phyloP scores from a whole-genome alignment of 371 early-diverging fungal species.

The Apophysomyces ossiformis region DNA sequence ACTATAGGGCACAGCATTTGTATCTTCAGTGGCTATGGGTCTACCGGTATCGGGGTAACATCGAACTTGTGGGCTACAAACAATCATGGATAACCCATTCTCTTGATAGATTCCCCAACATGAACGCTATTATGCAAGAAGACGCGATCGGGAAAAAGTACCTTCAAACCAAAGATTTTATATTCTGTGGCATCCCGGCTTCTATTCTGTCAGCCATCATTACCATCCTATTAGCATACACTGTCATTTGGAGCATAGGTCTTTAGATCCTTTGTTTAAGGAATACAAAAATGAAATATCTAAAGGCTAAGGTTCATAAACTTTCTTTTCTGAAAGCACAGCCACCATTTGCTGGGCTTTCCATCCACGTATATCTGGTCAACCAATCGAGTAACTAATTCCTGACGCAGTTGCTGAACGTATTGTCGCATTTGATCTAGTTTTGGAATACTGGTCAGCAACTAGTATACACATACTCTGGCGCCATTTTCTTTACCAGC shows the following conservation, averaged over 20 bases:
- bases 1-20: slow-evolving; percentile 61
- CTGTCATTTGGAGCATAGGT: slow-evolving; percentile 25
- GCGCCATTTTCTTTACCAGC: slow-evolving; percentile 56
- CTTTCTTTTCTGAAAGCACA: slow-evolving; percentile 96
- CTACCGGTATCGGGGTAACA: slow-evolving; percentile 82
- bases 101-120: slow-evolving; percentile 83
- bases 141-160: slow-evolving; percentile 89
- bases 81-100: background rate
- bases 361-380: slow-evolving; percentile 81
- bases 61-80: background rate
- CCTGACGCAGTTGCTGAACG: slow-evolving; percentile 89
- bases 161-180: slow-evolving; percentile 81
- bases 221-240: slow-evolving; percentile 26
- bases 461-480: background rate
- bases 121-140: slow-evolving; percentile 94
- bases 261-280: slow-evolving; percentile 8
- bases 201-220: slow-evolving; percentile 62
- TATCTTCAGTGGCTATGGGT: slow-evolving; percentile 87
- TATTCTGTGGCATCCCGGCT: slow-evolving; percentile 79
- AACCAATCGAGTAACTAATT: slow-evolving; percentile 77
- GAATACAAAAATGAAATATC: slow-evolving; percentile 11
- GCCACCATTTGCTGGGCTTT: slow-evolving; percentile 97
- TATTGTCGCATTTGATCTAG: slow-evolving; percentile 87
- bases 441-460: background rate
- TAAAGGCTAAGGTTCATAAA: slow-evolving; percentile 86